Evolutionary conservation across 2,329 filamentous ascomycete genomes (phyloP), one percentile per base, ranked within the genome.

Genomic region (Moelleriella libera): DNA sequence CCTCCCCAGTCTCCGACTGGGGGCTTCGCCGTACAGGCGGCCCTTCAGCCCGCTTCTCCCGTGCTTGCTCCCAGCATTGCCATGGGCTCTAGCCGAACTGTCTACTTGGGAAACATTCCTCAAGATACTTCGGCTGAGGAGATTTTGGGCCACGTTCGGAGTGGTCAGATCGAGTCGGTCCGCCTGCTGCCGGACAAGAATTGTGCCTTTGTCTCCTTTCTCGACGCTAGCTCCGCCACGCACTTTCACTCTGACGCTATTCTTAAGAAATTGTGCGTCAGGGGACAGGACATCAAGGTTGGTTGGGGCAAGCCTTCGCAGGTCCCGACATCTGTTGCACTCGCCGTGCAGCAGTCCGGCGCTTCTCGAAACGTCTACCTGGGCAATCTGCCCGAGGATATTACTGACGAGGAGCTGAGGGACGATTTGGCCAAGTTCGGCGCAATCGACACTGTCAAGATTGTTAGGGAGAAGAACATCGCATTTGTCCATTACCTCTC

Each of bases 241-340:
- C 92, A 98, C 65, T 98, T 98, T 71, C 92, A 98, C 73, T 98
- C 92, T 21, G 92, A 98, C 74, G 92, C 92, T 56, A 98, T 98
- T 68, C 78, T 98, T 77, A 98, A 98, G 76, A 98, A 97, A 76
- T 80, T 98, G 63, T 89, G 89, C 58, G 94, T 98, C 71, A 89
- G 94, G 68, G 90, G 90, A 30, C 92, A 97, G 71, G 92, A 98
- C 64, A 96, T 98, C 73, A 98, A 98, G 75, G 89, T 98, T 58
- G 92, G 92, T 52, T 98, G 92, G 92, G 92, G 92, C 53, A 98
- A 98, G 70, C 90, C 92, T 32, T 97, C 92, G 4, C 90, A 95
- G 67, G 92, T 98, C 1, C 92, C 92, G 4, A 97, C 90, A 2
- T 97, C 92, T 2, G 92, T 98, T 44, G 88, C 89, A n/a, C 74